These are phyloP conservation scores for Oryza longistaminata DNA, from an alignment of 176 grass and related monocot genomes.

Conservation along the genomic window DNA sequence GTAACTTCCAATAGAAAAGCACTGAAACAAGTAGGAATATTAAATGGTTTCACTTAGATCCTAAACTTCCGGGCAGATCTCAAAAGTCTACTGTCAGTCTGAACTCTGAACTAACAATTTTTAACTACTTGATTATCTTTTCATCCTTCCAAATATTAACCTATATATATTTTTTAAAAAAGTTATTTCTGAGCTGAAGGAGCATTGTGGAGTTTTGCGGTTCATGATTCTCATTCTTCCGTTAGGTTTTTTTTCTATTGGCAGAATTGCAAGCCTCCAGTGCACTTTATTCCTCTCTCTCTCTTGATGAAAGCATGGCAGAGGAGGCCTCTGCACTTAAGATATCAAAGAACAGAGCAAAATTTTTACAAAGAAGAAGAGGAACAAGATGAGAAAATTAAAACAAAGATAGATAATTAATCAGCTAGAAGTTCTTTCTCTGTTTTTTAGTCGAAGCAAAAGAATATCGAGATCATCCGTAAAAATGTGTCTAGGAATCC, in stretches of 20 bases:
- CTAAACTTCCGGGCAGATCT: background rate
- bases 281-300: background rate
- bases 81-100: background rate
- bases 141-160: background rate
- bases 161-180: background rate
- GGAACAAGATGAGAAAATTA: too few relatives aligned
- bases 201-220: background rate
- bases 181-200: background rate
- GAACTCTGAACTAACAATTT: background rate
- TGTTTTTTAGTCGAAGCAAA: too few relatives aligned
- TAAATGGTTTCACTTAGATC: slow-evolving; percentile 10
- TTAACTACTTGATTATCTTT: background rate
- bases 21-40: slow-evolving; percentile 6
- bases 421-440: too few relatives aligned
- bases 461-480: too few relatives aligned
- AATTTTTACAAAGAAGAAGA: too few relatives aligned
- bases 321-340: too few relatives aligned
- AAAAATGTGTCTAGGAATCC: too few relatives aligned
- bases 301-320: too few relatives aligned
- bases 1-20: slow-evolving; percentile 2
- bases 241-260: background rate
- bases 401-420: too few relatives aligned
- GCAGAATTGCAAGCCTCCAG: background rate
- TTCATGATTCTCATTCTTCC: background rate
- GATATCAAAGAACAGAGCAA: too few relatives aligned